A percentile compares a stretch with the other conserved stretches of the same genome.
Evolutionary conservation across 139 green algal species (phyloP).

Genomic region (Chlorella sp.): DNA sequence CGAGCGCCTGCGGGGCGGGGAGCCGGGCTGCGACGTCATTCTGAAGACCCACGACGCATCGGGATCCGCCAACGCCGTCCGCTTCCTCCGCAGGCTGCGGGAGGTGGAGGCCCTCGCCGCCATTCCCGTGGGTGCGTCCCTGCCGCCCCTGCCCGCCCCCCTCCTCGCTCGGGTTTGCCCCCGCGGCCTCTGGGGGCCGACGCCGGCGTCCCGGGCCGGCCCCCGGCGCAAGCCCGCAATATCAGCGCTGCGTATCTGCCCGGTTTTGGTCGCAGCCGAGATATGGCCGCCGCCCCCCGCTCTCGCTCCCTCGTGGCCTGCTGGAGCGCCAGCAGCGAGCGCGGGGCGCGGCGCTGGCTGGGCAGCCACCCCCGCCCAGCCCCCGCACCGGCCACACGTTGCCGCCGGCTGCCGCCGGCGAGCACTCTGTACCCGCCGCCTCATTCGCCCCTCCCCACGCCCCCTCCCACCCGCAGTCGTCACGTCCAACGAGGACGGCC

Average conservation of each 20-base stretch:
- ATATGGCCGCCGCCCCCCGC: too few species aligned
- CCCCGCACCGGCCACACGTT: background rate
- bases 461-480: conserved; percentile 54
- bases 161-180: background rate
- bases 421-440: background rate
- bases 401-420: background rate
- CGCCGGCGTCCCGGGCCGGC: background rate
- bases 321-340: background rate
- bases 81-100: conserved; percentile 60
- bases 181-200: background rate
- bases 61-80: conserved; percentile 49
- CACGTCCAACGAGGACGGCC: conserved; percentile 67
- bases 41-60: conserved; percentile 80
- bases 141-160: conserved; percentile 14
- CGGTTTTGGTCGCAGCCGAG: too few species aligned
- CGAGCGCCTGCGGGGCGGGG: background rate
- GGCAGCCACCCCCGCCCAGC: too few species aligned
- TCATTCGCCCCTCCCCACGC: background rate
- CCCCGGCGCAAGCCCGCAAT: too few species aligned
- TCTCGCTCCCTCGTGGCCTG: too few species aligned
- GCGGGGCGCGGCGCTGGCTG: background rate
- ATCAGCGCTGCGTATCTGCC: background rate
- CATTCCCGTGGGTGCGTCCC: conserved; percentile 59
- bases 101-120: conserved; percentile 15
- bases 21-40: conserved; percentile 61